phyloP scores from a whole-genome alignment of 2,329 filamentous ascomycete species.

The Pestalotiopsis sp. region DNA sequence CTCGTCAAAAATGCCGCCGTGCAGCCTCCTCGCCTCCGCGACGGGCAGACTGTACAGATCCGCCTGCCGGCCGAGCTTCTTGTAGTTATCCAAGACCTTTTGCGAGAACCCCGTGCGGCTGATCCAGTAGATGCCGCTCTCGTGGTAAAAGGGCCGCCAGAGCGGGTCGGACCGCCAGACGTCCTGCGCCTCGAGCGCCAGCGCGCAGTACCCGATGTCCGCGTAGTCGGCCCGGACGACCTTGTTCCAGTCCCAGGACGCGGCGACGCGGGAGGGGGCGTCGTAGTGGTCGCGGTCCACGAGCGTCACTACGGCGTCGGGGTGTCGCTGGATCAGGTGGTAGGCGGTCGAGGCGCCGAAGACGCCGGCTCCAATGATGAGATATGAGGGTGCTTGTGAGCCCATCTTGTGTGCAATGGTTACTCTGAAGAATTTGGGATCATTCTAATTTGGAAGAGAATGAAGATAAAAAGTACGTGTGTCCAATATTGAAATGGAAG shows the following conservation, averaged over 20 bases:
- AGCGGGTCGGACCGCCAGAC: constrained; percentile 49
- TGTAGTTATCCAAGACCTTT: constrained; percentile 57
- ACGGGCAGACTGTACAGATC: constrained; percentile 47
- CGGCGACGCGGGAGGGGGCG: constrained; percentile 54
- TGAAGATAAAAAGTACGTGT: neutral
- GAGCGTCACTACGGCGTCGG: constrained; percentile 54
- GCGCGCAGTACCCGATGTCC: constrained; percentile 62
- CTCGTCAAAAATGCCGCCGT: constrained; percentile 60
- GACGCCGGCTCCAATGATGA: constrained; percentile 67
- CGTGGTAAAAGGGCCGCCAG: constrained; percentile 49
- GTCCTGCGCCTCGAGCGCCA: constrained; percentile 69
- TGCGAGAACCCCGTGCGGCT: constrained; percentile 52
- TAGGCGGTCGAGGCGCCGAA: constrained; percentile 69
- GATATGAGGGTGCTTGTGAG: constrained; percentile 36
- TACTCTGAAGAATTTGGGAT: neutral
- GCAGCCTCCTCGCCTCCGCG: constrained; percentile 50
- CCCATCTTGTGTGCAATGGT: neutral
- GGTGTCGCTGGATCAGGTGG: constrained; percentile 56
- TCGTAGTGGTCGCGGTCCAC: constrained; percentile 59
- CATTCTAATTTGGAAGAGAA: neutral
- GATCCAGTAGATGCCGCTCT: constrained; percentile 57
- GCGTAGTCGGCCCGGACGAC: constrained; percentile 71
- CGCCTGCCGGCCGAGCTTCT: constrained; percentile 40
- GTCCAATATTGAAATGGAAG: neutral
- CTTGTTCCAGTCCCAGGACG: constrained; percentile 76